Conservation (phyloP, 1,139 yeast species). For the Spencermartinsiella ligniputridi region DNA sequence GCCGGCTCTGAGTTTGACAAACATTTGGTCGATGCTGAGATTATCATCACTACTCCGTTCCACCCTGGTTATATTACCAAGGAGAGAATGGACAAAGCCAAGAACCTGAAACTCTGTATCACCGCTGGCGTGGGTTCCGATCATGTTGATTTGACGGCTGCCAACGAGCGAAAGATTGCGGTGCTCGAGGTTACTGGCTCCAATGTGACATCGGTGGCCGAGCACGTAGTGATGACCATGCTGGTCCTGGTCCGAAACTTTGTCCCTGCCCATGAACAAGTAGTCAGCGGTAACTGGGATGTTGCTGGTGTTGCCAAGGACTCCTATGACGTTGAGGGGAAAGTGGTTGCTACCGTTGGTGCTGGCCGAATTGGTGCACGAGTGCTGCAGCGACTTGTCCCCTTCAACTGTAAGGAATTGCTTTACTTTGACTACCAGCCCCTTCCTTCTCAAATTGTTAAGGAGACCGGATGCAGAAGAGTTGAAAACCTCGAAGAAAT, state of each 20-base stretch:
- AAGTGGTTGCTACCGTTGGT: slow-evolving; percentile 74
- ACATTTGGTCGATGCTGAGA: slow-evolving; percentile 65
- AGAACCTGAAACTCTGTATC: slow-evolving; percentile 64
- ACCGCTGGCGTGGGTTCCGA: slow-evolving; percentile 89
- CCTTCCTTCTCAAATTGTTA: slow-evolving; percentile 53
- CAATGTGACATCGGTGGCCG: slow-evolving; percentile 76
- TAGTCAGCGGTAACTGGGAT: slow-evolving; percentile 61
- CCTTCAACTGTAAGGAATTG: slow-evolving; percentile 71
- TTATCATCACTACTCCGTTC: slow-evolving; percentile 78
- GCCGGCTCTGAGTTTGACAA: slow-evolving; percentile 54
- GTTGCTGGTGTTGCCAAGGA: slow-evolving; percentile 74
- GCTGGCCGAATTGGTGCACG: slow-evolving; percentile 81
- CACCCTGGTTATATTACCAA: slow-evolving; percentile 73
- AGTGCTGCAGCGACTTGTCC: slow-evolving; percentile 64
- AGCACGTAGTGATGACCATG: slow-evolving; percentile 74
- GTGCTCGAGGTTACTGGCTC: slow-evolving; percentile 82
- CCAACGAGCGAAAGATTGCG: slow-evolving; percentile 57
- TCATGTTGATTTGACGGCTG: slow-evolving; percentile 71
- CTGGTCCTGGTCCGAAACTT: slow-evolving; percentile 69
- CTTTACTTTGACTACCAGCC: slow-evolving; percentile 74
- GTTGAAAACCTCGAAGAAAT: slow-evolving; percentile 62
- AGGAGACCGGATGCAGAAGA: slow-evolving; percentile 56
- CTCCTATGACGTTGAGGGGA: slow-evolving; percentile 71
- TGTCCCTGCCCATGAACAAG: slow-evolving; percentile 73
- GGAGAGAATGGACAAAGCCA: slow-evolving; percentile 64